A percentile compares a stretch with the other conserved stretches of the same genome.
Conservation (phyloP, 352 stramenopile genomes). For the Phytophthora megakarya region DNA sequence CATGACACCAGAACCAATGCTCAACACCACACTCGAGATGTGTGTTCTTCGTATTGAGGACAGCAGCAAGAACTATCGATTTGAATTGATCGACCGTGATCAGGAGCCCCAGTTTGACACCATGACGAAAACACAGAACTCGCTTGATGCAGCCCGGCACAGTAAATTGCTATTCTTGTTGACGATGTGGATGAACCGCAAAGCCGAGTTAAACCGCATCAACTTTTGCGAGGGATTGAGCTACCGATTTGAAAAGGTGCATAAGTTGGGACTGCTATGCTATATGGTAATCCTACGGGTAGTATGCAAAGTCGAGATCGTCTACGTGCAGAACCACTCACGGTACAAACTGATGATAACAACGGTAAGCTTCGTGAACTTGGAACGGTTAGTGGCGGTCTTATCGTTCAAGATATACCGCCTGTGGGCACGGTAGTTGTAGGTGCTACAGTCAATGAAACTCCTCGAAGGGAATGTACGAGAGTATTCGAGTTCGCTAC, state of each 20-base stretch:
- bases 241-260: constrained; percentile 10
- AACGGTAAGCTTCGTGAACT: no score
- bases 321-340: neutral
- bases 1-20: neutral
- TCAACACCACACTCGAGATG: constrained; percentile 5
- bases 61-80: neutral
- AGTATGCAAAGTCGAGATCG: constrained; percentile 8
- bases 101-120: neutral
- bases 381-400: no score
- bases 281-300: neutral
- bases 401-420: no score
- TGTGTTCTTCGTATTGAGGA: neutral
- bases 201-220: neutral
- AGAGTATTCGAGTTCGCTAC: no score
- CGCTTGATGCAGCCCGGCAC: neutral
- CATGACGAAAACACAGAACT: neutral
- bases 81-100: neutral
- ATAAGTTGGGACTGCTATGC: neutral
- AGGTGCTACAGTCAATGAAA: no score
- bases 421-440: no score
- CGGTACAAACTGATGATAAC: no score
- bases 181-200: neutral
- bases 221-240: neutral
- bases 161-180: neutral
- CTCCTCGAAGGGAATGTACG: no score